Evolutionary conservation across 2,329 filamentous ascomycete genomes (phyloP), one percentile per base, ranked within the genome.

Genomic region (Pyricularia pennisetigena): DNA sequence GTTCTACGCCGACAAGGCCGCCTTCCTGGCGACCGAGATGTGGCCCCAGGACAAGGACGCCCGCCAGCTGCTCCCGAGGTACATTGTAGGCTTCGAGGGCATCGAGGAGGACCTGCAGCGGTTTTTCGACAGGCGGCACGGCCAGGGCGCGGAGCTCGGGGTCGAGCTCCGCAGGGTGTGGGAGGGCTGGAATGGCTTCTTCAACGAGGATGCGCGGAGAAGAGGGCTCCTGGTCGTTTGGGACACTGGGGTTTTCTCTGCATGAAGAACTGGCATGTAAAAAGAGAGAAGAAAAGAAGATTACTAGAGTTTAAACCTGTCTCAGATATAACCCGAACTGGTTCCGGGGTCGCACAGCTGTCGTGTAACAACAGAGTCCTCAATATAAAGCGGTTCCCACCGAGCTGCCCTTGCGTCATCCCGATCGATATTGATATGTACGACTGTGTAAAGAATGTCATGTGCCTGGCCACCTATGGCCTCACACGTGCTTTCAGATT

Each of bases 1-100:
- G 63, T 99, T 99, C 81, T 98, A 97, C 78, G 85, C 90, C 70
- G 86, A 89, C 26, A 76, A 79, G 12, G 6, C 76, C 71, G 35
- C 71, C 0, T 94, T 92, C 73, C 75, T 94, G 32, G 71, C 78
- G 69, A 72, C 76, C 63, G 79, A 86, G 80, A 74, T 92, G 28
- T 87, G 80, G 81, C 76, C 76, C 1, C 54, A 57, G 24, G 32
- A 23, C 28, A 23, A 35, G 32, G 12, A 28, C 24, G 12, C 10
- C 4, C 35, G 24, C 24, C 23, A 5, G 30, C 75, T 79, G 73
- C 72, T 84, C 67, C 86, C 87, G 28, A 78, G 85, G 16, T 89
- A 85, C 72, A 82, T 90, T 20, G 81, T 87, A 8, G 87, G 85
- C 0, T 90, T 88, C 70, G 83, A 88, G 73, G 84, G 85, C 54